phyloP scores from a whole-genome alignment of 352 stramenopile species.

The Elongisporangium anandrum region DNA sequence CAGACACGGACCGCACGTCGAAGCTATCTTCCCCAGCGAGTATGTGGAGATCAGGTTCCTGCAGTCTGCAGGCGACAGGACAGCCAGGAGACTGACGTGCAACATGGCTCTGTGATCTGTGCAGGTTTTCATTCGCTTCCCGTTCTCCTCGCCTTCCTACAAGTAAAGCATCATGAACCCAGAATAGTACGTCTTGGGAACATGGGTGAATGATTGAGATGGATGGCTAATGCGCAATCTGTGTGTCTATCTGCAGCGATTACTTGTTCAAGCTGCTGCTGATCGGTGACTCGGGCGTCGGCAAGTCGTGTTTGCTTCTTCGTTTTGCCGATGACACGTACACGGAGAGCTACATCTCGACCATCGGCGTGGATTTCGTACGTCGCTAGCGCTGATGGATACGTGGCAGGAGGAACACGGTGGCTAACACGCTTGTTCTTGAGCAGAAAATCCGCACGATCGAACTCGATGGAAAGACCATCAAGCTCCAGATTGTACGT shows the following conservation, averaged over 20 bases:
- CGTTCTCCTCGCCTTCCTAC: background rate
- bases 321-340: slow-evolving; percentile 99
- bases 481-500: slow-evolving; percentile 99
- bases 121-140: background rate
- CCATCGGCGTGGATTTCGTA: slow-evolving; percentile 99
- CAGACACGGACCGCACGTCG: background rate
- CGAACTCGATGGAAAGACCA: slow-evolving; percentile 98
- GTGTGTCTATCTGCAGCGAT: slow-evolving; percentile 77
- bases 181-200: slow-evolving; percentile 84
- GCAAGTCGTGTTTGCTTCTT: slow-evolving; percentile 98
- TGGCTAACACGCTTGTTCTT: slow-evolving; percentile 5
- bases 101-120: background rate
- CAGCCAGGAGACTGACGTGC: background rate
- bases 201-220: background rate
- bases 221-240: slow-evolving; percentile 8
- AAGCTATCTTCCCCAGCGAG: background rate
- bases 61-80: too few relatives aligned
- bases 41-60: too few relatives aligned
- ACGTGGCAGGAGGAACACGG: slow-evolving; percentile 11
- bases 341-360: slow-evolving; percentile 99
- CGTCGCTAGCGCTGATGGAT: slow-evolving; percentile 30
- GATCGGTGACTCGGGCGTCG: slow-evolving; percentile 97
- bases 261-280: slow-evolving; percentile 98
- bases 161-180: slow-evolving; percentile 76
- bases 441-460: slow-evolving; percentile 98